phyloP scores from a whole-genome alignment of 2,329 filamentous ascomycete species.

The Colletotrichum trifolii region DNA sequence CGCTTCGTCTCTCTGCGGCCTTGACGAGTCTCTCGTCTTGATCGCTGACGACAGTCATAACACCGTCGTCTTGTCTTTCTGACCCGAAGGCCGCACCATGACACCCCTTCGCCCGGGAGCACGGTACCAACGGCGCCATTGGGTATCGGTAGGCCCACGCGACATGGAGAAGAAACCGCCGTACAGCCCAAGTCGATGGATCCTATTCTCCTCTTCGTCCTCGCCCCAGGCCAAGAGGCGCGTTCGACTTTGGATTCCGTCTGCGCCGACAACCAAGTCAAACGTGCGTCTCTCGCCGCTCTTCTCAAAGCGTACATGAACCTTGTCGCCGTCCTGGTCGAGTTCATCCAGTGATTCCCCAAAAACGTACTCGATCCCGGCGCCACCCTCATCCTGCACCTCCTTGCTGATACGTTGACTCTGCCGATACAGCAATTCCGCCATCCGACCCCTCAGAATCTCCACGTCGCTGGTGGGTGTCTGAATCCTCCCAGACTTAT shows the following conservation, averaged over 20 bases:
- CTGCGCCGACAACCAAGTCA: conserved; percentile 66
- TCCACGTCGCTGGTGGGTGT: conserved; percentile 67
- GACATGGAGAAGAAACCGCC: conserved; percentile 55
- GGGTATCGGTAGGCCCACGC: conserved; percentile 41
- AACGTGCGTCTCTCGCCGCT: conserved; percentile 52
- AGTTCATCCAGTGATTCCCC: conserved; percentile 44
- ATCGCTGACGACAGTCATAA: conserved; percentile 45
- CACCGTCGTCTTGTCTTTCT: conserved; percentile 32
- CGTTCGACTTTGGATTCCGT: conserved; percentile 63
- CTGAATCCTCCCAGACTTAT: conserved; percentile 54
- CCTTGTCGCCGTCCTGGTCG: conserved; percentile 44
- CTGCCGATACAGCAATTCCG: conserved; percentile 57
- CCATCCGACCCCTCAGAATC: conserved; percentile 67
- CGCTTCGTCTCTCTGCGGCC: conserved; percentile 35
- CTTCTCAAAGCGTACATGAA: conserved; percentile 55
- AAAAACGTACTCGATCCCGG: conserved; percentile 42
- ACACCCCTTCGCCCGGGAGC: conserved; percentile 49
- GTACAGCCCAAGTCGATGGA: conserved; percentile 47
- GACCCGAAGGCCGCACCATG: conserved; percentile 50
- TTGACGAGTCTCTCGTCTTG: conserved; percentile 39
- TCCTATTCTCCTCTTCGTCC: conserved; percentile 40
- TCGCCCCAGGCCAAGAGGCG: conserved; percentile 50
- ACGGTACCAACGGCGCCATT: conserved; percentile 42
- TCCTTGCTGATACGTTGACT: conserved; percentile 39
- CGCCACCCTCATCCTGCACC: conserved; percentile 6